Base-by-base conservation (phyloP, 345 rosid genomes). In the Gossypium turneri region DNA sequence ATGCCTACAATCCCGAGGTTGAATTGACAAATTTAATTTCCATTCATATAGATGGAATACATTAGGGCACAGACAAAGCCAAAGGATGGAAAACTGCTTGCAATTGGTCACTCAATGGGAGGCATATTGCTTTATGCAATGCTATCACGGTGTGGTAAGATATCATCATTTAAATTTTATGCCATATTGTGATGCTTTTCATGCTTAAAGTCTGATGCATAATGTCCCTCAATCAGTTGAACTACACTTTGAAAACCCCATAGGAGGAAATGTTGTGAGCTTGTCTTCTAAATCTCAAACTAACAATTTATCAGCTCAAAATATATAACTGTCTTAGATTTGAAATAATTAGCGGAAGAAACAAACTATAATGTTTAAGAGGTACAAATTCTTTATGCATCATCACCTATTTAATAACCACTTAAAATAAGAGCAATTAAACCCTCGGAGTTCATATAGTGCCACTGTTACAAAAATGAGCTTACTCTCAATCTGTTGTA, bases 61-160 rank as follows among this genome's bases (percentile, higher is more conserved):
- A 83, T 90, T 82, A 85, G 76, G 70, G 79, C 77, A 63, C 74
- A 80, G 67, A 73, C 82, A 81, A 87, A 83, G 70, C 92, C 93
- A 24, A 83, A 75, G 79, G 93, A 90, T 70, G 91, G 93, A 53
- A 88, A 82, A 76, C 64, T 88, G 83, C 82, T 87, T 66, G 93
- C 95, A 72, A 82, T 90, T 77, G 95, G 95, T 73, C 95, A 90
- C 79, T 90, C 95, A 53, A 87, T 90, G 95, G 95, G 92, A 76
- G 95, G 95, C 38, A 87, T 90, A 82, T 81, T 90, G 85, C 90
- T 90, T 53, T 90, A 90, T 78, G 83, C 91, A 27, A 86, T 79
- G 87, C 75, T 86, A 52, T 87, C 95, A 69, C 84, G 82, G 74
- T 86, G 84, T 38, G 84, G 95, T 90, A 82, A 82, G 89, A 79